These are phyloP conservation scores for Mycena alexandri DNA, from an alignment of 768 basidiomycete species.

Conservation along the genomic window DNA sequence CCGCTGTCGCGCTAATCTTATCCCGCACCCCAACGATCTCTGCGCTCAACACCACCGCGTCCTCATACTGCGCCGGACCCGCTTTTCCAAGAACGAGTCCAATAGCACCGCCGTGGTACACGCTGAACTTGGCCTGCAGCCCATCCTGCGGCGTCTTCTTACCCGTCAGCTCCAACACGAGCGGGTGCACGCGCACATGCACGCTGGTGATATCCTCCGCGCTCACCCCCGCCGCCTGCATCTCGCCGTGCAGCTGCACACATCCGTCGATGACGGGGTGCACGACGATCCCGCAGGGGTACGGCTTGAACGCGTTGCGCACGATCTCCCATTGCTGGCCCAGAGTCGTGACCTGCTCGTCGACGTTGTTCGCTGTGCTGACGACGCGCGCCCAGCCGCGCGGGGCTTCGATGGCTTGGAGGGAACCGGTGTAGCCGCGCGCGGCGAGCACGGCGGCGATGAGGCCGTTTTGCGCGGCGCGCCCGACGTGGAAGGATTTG, in stretches of 20 bases:
- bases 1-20: conserved; percentile 38
- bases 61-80: conserved; percentile 38
- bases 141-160: conserved; percentile 42
- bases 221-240: conserved; percentile 8
- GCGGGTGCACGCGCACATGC: conserved; percentile 39
- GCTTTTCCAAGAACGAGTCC: conserved; percentile 39
- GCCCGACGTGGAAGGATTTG: conserved; percentile 43
- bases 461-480: conserved; percentile 41
- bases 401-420: conserved; percentile 39
- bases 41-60: conserved; percentile 34
- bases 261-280: conserved; percentile 42
- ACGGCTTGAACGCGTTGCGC: conserved; percentile 42
- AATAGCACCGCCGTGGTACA: conserved; percentile 40
- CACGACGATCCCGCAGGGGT: conserved; percentile 43
- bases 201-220: conserved; percentile 34
- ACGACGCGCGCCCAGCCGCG: conserved; percentile 44
- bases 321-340: conserved; percentile 38
- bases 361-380: conserved; percentile 35
- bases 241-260: conserved; percentile 37
- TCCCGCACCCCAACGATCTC: conserved; percentile 38
- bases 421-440: conserved; percentile 39
- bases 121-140: conserved; percentile 43
- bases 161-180: conserved; percentile 40
- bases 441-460: conserved; percentile 40
- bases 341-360: conserved; percentile 30